Evolutionary conservation across 225 moss, liverwort and hornwort genomes (phyloP).

Genomic region (Thuidium tamariscinum): DNA sequence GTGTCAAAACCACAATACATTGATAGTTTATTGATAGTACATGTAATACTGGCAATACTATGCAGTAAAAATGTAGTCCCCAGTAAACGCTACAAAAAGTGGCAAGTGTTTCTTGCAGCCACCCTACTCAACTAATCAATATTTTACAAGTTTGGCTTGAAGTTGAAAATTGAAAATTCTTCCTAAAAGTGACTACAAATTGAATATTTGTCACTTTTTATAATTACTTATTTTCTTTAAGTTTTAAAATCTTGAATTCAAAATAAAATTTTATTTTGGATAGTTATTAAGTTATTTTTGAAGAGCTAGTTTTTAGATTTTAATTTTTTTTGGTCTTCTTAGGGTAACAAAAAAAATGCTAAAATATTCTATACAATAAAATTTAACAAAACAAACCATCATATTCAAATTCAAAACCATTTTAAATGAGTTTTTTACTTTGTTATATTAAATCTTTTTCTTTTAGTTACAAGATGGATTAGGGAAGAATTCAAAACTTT

Average conservation of each 20-base stretch:
- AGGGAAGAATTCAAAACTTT: background rate
- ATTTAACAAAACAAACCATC: background rate
- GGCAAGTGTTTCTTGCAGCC: too few species aligned
- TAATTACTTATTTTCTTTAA: background rate
- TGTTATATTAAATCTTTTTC: background rate
- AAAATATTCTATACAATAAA: background rate
- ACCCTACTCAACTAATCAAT: background rate
- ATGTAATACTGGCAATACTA: too few species aligned
- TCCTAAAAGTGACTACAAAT: too few species aligned
- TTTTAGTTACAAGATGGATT: background rate
- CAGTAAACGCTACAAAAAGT: too few species aligned
- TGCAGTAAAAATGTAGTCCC: too few species aligned
- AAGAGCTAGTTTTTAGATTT: background rate
- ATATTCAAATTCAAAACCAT: background rate
- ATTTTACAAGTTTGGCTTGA: background rate
- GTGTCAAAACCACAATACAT: too few species aligned
- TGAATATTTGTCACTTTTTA: background rate
- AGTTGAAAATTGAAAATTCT: background rate
- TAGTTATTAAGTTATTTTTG: background rate
- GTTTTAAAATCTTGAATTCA: background rate
- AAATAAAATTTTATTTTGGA: background rate
- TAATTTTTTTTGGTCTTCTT: rapidly evolving
- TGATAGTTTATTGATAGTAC: too few species aligned
- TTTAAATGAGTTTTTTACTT: background rate
- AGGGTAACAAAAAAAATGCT: background rate